Conservation (phyloP, 1,139 yeast genomes). For the Lodderomyces theae region DNA sequence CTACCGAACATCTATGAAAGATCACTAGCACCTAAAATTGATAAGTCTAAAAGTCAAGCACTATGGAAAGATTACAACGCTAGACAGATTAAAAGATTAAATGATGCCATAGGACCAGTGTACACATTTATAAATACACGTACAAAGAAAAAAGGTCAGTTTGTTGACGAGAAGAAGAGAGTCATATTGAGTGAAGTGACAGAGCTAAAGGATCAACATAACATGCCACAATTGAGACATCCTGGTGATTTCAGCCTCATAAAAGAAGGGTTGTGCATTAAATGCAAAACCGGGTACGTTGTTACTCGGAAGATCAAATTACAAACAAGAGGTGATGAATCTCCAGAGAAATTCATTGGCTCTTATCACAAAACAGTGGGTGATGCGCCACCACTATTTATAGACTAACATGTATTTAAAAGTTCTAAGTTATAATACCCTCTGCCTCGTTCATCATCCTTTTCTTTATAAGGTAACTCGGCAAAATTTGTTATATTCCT, state of each 20-base stretch:
- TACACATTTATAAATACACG: constrained; percentile 44
- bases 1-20: constrained; percentile 14
- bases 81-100: constrained; percentile 39
- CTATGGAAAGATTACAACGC: constrained; percentile 44
- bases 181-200: constrained; percentile 44
- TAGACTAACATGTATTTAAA: too few relatives aligned
- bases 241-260: constrained; percentile 45
- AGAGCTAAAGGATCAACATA: constrained; percentile 1
- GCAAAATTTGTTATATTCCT: constrained; percentile 67
- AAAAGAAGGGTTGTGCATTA: constrained; percentile 29
- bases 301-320: constrained; percentile 40
- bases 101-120: constrained; percentile 60
- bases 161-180: constrained; percentile 33
- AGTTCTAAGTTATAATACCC: too few relatives aligned
- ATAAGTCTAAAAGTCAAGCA: constrained; percentile 38
- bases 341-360: constrained; percentile 23
- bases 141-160: constrained; percentile 27
- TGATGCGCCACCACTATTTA: constrained; percentile 13
- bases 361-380: constrained; percentile 14
- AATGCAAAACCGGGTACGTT: constrained; percentile 44
- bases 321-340: constrained; percentile 53
- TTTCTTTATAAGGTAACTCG: constrained; percentile 34
- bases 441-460: too few relatives aligned
- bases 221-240: constrained; percentile 7
- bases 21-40: constrained; percentile 60